A percentile compares a stretch with the other conserved stretches of the same genome.
Evolutionary conservation across 2,329 filamentous ascomycete species (phyloP).

Genomic region (Dissoconium aciculare): DNA sequence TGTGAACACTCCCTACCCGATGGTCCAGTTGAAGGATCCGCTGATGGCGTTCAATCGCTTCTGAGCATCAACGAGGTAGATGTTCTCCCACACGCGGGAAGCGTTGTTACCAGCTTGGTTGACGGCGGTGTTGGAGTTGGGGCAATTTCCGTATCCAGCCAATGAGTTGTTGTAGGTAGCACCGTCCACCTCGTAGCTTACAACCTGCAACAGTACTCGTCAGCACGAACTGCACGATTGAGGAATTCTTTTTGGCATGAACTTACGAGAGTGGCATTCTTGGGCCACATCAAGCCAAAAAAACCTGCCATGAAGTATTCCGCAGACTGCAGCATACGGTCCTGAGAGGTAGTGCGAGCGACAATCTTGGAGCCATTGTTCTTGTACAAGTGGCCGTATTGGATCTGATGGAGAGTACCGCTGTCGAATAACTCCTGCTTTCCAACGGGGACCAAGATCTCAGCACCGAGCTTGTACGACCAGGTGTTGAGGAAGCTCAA

Average conservation of each 20-base stretch:
- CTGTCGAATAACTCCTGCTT: slow-evolving; percentile 46
- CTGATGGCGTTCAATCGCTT: slow-evolving; percentile 38
- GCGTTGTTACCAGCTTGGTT: slow-evolving; percentile 41
- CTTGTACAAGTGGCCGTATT: slow-evolving; percentile 52
- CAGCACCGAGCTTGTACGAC: slow-evolving; percentile 52
- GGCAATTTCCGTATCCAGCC: slow-evolving; percentile 51
- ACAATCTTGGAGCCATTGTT: slow-evolving; percentile 59
- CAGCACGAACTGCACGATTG: too few relatives aligned
- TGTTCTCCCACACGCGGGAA: slow-evolving; percentile 42
- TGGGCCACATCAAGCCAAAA: slow-evolving; percentile 59
- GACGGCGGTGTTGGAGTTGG: slow-evolving; percentile 39
- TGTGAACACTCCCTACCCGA: neutral
- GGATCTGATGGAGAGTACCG: slow-evolving; percentile 56
- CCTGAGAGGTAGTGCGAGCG: slow-evolving; percentile 58
- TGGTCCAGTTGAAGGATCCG: slow-evolving; percentile 42
- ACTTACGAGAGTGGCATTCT: slow-evolving; percentile 18
- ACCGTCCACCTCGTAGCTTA: too few relatives aligned
- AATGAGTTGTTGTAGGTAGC: slow-evolving; percentile 48
- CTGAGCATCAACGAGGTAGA: slow-evolving; percentile 52
- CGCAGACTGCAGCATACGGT: slow-evolving; percentile 61
- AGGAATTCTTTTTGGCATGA: too few relatives aligned
- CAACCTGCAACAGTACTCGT: too few relatives aligned
- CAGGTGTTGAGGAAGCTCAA: slow-evolving; percentile 55
- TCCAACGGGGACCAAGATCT: slow-evolving; percentile 58
- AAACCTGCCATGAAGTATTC: slow-evolving; percentile 69